Base-by-base conservation (phyloP, 176 grass and related monocot genomes). In the Hordeum marinum region DNA sequence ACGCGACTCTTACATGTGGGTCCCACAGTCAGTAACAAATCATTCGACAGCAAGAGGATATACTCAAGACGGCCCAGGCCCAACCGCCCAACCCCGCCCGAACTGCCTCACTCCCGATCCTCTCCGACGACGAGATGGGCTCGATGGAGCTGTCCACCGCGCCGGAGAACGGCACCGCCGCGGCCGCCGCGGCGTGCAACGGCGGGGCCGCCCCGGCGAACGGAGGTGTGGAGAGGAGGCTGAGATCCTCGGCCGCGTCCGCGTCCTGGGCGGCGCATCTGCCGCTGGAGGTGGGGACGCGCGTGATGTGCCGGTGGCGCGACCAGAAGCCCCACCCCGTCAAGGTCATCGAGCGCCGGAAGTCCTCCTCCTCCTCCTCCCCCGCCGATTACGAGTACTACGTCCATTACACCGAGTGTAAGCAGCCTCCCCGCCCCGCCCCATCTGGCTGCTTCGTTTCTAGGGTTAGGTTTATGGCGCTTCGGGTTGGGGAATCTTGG, bases 321-420 rank as follows among this genome's bases (percentile, higher is more conserved):
- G 97, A 99, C 75, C 88, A 92, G 90, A 96, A 99, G 86, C 87
- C 89, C 76, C 97, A 99, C 72, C 97, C 97, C 1, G 97, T 99
- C 34, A 99, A 96, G 88, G 93, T 99, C 89, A 96, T 99, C 79
- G 97, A 99, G 90, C 90, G 97, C 27, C 88, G 97, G 45, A 99
- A 92, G 88, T 80, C 84, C 58, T 27, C 79, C 4, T 52, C 77
- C 29, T 76, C 75, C 39, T 84, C 80, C 25, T 84, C 85, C 39
- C 84, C 92, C 4, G 82, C 82, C 5, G 92, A 99, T 42, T 99
- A 99, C 84, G 97, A 99, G 91, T 99, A 99, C 74, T 99, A 99
- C 72, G 93, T 99, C 82, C 97, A 96, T 82, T 99, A 99, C 89
- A 99, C 90, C 69, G 94, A 99, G 70, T 94, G 97, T 99, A 74